Evolutionary conservation across 1,284 basidiomycete genomes (phyloP).

Genomic region (Cryptococcus depauperatus): DNA sequence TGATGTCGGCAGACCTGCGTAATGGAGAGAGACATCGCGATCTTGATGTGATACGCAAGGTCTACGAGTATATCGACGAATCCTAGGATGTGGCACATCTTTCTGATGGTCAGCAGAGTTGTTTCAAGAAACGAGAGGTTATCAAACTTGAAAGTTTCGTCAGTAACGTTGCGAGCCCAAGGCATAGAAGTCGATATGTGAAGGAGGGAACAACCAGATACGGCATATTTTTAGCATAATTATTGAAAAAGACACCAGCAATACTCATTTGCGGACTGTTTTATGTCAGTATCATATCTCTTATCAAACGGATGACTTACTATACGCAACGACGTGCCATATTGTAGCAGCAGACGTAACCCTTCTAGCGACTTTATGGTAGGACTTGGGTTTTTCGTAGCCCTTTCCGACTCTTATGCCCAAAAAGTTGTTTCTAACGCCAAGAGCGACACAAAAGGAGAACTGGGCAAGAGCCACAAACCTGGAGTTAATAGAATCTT

Average conservation of each 20-base stretch:
- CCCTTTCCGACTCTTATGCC: constrained; percentile 54
- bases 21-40: not conserved
- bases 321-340: constrained; percentile 51
- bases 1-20: not conserved
- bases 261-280: constrained; percentile 32
- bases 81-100: constrained; percentile 51
- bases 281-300: too few relatives aligned
- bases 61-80: constrained; percentile 72
- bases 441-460: constrained; percentile 40
- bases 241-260: constrained; percentile 15
- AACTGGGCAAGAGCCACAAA: constrained; percentile 37
- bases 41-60: constrained; percentile 73
- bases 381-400: constrained; percentile 67
- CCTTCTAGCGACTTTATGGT: constrained; percentile 69
- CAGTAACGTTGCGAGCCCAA: constrained; percentile 27
- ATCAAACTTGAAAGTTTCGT: constrained; percentile 34
- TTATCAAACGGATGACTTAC: constrained; percentile 22
- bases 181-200: constrained; percentile 37
- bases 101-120: too few relatives aligned
- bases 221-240: constrained; percentile 17
- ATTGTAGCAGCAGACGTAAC: constrained; percentile 56
- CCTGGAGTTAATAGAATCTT: constrained; percentile 36
- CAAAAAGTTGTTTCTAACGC: constrained; percentile 40
- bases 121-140: not conserved
- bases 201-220: constrained; percentile 28